Evolutionary conservation across 257 asterid genomes (phyloP).

Genomic region (Solanum microdontum): DNA sequence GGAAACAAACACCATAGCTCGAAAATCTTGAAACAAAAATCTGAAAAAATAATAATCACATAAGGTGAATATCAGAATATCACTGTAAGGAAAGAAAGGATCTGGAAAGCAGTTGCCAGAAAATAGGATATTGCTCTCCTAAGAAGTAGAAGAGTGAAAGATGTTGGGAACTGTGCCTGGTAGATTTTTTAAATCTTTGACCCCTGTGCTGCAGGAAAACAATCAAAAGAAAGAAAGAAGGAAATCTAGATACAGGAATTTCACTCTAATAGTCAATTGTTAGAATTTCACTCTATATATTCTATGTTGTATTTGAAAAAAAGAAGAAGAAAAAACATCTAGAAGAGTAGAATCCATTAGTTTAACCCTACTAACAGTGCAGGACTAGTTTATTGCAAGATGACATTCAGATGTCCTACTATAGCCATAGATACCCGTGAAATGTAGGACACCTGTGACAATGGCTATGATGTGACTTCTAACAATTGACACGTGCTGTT

Average conservation of each 20-base stretch:
- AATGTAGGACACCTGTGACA: neutral
- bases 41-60: neutral
- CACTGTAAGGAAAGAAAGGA: neutral
- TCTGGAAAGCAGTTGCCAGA: neutral
- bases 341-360: neutral
- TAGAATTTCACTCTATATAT: neutral
- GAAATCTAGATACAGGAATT: neutral
- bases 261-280: neutral
- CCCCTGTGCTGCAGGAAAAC: neutral
- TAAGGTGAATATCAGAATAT: neutral
- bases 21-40: neutral
- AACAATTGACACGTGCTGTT: neutral
- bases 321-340: neutral
- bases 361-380: neutral
- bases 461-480: neutral
- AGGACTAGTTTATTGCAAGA: neutral
- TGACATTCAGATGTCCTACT: neutral
- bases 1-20: neutral
- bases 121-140: neutral
- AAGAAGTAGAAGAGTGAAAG: neutral
- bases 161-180: neutral
- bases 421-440: neutral
- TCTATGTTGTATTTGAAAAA: neutral
- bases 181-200: neutral
- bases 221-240: neutral